Conservation (phyloP, 169 alveolate genomes). For the Plasmodium yoelii region DNA sequence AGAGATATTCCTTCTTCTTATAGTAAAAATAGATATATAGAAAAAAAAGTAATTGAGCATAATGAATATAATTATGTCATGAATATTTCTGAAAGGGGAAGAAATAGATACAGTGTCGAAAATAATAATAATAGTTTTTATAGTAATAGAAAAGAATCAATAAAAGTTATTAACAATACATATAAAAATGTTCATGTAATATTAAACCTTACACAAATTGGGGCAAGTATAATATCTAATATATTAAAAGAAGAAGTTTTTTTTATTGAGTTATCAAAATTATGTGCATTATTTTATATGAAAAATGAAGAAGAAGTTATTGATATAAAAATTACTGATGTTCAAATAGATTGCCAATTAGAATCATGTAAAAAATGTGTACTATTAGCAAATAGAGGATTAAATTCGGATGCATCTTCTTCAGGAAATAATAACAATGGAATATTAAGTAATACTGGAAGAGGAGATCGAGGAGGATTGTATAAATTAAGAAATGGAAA, state of each 20-base stretch:
- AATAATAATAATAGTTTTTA: neutral
- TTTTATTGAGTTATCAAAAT: slow-evolving; percentile 86
- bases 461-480: slow-evolving; percentile 16
- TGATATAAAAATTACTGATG: slow-evolving; percentile 85
- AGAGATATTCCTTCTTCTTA: neutral
- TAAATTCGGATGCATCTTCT: neutral
- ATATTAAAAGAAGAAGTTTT: slow-evolving; percentile 87
- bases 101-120: neutral
- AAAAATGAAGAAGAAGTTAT: slow-evolving; percentile 88
- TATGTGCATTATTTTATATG: slow-evolving; percentile 82
- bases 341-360: slow-evolving; percentile 88
- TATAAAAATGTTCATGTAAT: slow-evolving; percentile 73
- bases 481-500: neutral
- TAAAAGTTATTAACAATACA: slow-evolving; percentile 51
- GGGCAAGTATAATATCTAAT: slow-evolving; percentile 87
- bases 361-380: slow-evolving; percentile 81
- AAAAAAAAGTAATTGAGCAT: slow-evolving; percentile 10
- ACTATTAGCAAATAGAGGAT: slow-evolving; percentile 82
- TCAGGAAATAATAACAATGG: neutral
- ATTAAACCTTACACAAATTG: slow-evolving; percentile 84
- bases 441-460: neutral
- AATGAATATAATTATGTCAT: slow-evolving; percentile 12
- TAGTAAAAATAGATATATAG: neutral
- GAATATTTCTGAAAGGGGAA: neutral
- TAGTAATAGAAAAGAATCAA: slow-evolving; percentile 15